These are phyloP conservation scores for Trichoderma reesei DNA, from an alignment of 495 filamentous ascomycete species.

Conservation along the genomic window DNA sequence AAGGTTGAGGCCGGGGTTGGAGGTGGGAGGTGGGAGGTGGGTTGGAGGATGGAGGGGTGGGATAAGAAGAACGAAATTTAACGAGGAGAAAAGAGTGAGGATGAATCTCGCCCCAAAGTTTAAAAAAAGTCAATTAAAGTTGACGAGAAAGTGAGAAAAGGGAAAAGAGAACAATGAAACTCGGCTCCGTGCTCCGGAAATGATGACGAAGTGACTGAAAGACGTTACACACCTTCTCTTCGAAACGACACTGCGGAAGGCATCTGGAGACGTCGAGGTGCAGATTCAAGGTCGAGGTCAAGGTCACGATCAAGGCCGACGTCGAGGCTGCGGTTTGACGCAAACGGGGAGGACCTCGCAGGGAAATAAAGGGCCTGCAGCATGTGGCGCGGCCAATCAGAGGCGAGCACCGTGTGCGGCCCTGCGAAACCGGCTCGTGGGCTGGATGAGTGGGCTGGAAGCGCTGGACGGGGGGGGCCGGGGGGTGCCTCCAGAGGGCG, in stretches of 20 bases:
- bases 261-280: neutral
- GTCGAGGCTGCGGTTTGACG: neutral
- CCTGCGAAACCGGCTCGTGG: constrained; percentile 8
- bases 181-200: too few relatives aligned
- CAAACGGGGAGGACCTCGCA: constrained; percentile 2
- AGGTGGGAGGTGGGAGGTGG: too few relatives aligned
- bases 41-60: too few relatives aligned
- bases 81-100: too few relatives aligned
- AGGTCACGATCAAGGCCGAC: too few relatives aligned
- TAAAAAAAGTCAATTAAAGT: too few relatives aligned
- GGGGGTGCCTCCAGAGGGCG: too few relatives aligned
- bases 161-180: neutral
- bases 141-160: neutral
- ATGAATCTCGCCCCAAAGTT: too few relatives aligned
- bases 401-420: neutral
- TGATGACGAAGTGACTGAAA: neutral
- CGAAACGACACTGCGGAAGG: constrained; percentile 1
- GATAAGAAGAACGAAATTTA: too few relatives aligned
- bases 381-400: neutral
- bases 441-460: constrained; percentile 7
- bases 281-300: neutral
- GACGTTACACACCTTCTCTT: constrained; percentile 7
- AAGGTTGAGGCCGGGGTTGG: too few relatives aligned
- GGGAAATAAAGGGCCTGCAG: constrained; percentile 7
- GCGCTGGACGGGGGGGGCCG: neutral